phyloP scores from a whole-genome alignment of 1,284 basidiomycete species.

The Taiwanofungus camphoratus region DNA sequence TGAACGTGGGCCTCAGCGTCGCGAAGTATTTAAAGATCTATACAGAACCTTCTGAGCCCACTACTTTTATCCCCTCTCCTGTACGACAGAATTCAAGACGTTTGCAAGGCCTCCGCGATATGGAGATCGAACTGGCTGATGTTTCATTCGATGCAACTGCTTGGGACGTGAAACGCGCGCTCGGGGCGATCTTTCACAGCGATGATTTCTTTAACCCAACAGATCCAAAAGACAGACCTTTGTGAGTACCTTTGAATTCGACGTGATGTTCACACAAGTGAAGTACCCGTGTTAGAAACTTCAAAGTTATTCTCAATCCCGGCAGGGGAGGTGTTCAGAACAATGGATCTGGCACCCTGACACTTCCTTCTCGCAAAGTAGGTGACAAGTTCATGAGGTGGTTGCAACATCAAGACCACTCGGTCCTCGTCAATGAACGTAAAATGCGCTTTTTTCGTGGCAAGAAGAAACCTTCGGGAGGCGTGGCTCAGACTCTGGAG shows the following conservation, averaged over 20 bases:
- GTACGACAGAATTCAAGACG: too few relatives aligned
- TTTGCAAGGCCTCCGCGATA: too few relatives aligned
- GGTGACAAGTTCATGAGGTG: slow-evolving; percentile 44
- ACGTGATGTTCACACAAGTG: slow-evolving; percentile 3
- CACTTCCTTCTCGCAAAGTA: slow-evolving; percentile 36
- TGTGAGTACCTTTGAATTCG: slow-evolving; percentile 25
- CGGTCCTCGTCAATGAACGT: slow-evolving; percentile 34
- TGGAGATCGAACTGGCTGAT: slow-evolving; percentile 48
- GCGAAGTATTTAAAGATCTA: too few relatives aligned
- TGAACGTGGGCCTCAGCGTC: too few relatives aligned
- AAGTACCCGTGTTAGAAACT: slow-evolving; percentile 36
- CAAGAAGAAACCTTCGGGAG: slow-evolving; percentile 12
- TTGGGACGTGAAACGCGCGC: slow-evolving; percentile 50
- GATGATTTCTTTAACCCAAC: slow-evolving; percentile 41
- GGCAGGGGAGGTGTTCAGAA: slow-evolving; percentile 49
- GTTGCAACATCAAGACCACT: slow-evolving; percentile 30
- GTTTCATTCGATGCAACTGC: slow-evolving; percentile 42
- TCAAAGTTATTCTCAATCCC: slow-evolving; percentile 47
- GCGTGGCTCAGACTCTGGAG: slow-evolving; percentile 20
- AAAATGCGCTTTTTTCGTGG: slow-evolving; percentile 21
- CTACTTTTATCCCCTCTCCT: not conserved
- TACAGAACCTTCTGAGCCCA: too few relatives aligned
- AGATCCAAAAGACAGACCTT: slow-evolving; percentile 27
- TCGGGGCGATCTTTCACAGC: slow-evolving; percentile 52
- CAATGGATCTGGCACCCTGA: slow-evolving; percentile 49